A percentile compares a stretch with the other conserved stretches of the same genome.
Conservation (phyloP, 768 basidiomycete genomes). For the Roridomyces roridus region DNA sequence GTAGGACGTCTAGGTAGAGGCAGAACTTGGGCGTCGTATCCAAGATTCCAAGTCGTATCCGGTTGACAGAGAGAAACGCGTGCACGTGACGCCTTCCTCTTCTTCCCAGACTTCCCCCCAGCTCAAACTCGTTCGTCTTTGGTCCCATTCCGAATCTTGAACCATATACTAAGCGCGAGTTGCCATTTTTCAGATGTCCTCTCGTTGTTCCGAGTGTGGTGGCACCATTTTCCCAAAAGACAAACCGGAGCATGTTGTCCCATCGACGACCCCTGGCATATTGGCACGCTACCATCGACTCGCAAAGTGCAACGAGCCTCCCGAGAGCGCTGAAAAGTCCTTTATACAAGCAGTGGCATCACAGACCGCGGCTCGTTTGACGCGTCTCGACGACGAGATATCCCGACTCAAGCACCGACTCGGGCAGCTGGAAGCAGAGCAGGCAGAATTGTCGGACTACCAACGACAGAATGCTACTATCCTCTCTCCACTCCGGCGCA, state of each 20-base stretch:
- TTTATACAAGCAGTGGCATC: not conserved
- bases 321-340: not conserved
- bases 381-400: constrained; percentile 1
- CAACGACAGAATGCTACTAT: not conserved
- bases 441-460: not conserved
- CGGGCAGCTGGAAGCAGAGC: not conserved
- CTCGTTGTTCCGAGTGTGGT: no score
- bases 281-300: not conserved
- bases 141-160: no score
- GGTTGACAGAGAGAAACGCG: no score
- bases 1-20: no score
- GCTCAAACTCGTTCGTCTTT: no score
- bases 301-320: not conserved
- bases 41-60: no score
- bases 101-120: no score
- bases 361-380: not conserved
- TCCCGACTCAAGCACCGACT: not conserved
- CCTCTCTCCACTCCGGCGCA: not conserved
- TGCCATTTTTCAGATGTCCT: no score
- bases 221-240: no score
- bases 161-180: no score
- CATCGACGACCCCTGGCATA: not conserved
- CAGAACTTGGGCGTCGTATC: no score
- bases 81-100: no score
- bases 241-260: not conserved